These are phyloP conservation scores for Nicotiana sylvestris DNA, from an alignment of 257 asterid species.

Conservation along the genomic window DNA sequence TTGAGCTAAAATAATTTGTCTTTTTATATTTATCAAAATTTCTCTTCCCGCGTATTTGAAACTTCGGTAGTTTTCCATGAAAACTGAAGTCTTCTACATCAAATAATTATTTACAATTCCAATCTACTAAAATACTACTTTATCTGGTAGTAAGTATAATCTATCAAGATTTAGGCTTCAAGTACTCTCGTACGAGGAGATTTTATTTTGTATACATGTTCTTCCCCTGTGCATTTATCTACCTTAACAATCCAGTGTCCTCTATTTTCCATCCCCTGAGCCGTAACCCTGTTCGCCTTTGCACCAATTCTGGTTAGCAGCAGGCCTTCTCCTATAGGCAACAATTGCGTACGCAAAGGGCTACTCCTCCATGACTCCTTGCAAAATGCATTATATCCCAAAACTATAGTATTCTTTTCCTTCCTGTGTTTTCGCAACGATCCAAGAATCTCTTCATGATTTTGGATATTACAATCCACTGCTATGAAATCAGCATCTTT, in stretches of 20 bases:
- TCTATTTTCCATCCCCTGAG: conserved; percentile 13
- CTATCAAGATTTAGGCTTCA: conserved; percentile 29
- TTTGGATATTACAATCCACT: conserved; percentile 60
- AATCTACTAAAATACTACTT: not conserved
- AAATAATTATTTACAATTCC: conserved; percentile 23
- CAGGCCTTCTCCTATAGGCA: conserved; percentile 84
- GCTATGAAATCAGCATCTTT: conserved; percentile 61
- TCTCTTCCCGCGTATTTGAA: not conserved
- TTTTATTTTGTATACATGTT: conserved; percentile 61
- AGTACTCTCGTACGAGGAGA: conserved; percentile 38
- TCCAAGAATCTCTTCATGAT: conserved; percentile 46
- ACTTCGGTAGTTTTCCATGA: not conserved
- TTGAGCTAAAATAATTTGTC: not conserved
- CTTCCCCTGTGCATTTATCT: conserved; percentile 68
- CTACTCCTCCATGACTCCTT: conserved; percentile 55
- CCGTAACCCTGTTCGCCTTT: conserved; percentile 4
- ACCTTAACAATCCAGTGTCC: conserved; percentile 72
- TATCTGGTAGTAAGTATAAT: not conserved
- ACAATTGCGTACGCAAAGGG: conserved; percentile 41
- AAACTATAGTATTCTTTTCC: conserved; percentile 23
- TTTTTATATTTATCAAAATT: not conserved
- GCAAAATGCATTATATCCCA: conserved; percentile 78
- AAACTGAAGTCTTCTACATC: not conserved
- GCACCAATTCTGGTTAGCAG: conserved; percentile 44
- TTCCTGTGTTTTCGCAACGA: conserved; percentile 28